A percentile compares a stretch with the other conserved stretches of the same genome.
phyloP scores from a whole-genome alignment of 2,329 filamentous ascomycete species.

The Rhinocladiella similis region DNA sequence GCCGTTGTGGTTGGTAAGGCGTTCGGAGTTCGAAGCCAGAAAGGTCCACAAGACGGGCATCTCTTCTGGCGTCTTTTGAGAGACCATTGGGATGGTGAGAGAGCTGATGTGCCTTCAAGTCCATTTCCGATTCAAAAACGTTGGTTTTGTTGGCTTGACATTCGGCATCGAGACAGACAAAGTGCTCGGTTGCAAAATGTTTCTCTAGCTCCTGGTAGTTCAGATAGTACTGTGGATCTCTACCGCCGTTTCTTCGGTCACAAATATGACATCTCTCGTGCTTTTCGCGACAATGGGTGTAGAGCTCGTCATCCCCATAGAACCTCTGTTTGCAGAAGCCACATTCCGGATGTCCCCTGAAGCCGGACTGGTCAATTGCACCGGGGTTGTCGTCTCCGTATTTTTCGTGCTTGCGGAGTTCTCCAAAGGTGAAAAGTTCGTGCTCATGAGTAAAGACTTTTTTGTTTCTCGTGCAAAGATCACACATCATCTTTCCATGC shows the following conservation, averaged over 20 bases:
- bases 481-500: conserved; percentile 74
- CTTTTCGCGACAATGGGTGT: conserved; percentile 86
- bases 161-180: conserved; percentile 77
- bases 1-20: conserved; percentile 65
- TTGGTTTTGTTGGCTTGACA: conserved; percentile 97
- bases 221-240: conserved; percentile 84
- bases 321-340: conserved; percentile 89
- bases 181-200: conserved; percentile 88
- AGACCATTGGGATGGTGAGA: conserved; percentile 76
- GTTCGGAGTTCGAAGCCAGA: conserved; percentile 78
- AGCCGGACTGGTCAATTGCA: conserved; percentile 87
- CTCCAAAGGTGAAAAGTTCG: conserved; percentile 79
- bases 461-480: conserved; percentile 90
- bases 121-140: conserved; percentile 92
- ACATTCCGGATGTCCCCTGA: conserved; percentile 93
- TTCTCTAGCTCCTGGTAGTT: conserved; percentile 83
- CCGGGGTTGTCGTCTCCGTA: conserved; percentile 89
- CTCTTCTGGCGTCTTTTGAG: conserved; percentile 79
- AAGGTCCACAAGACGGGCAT: conserved; percentile 83
- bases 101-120: conserved; percentile 89
- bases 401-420: conserved; percentile 83
- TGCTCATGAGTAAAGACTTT: conserved; percentile 99
- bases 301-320: conserved; percentile 94
- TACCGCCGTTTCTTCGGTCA: conserved; percentile 63
- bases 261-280: conserved; percentile 96